These are phyloP conservation scores for Trypanosoma avium DNA, from an alignment of 208 protist species.

Conservation along the genomic window DNA sequence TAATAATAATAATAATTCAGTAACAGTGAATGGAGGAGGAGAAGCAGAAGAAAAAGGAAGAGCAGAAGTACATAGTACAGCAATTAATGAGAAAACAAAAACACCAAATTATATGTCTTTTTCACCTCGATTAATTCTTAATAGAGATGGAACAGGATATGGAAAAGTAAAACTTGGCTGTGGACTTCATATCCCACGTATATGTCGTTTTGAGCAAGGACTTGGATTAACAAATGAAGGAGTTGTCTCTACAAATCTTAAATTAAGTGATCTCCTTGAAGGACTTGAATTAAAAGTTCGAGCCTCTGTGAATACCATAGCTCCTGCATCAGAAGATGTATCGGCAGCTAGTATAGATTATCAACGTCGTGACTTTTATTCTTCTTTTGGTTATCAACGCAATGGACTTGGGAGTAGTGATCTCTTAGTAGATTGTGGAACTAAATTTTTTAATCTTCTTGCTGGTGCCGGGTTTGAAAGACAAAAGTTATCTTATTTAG, in stretches of 20 bases:
- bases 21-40: no score
- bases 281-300: slow-evolving; percentile 61
- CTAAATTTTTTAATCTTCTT: slow-evolving; percentile 81
- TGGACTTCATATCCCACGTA: slow-evolving; percentile 49
- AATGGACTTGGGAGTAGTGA: slow-evolving; percentile 88
- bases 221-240: slow-evolving; percentile 64
- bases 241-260: slow-evolving; percentile 40
- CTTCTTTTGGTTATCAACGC: slow-evolving; percentile 60
- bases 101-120: slow-evolving; percentile 49
- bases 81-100: not conserved
- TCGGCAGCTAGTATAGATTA: slow-evolving; percentile 57
- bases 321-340: slow-evolving; percentile 81
- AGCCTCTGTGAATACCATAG: slow-evolving; percentile 74
- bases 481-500: slow-evolving; percentile 75
- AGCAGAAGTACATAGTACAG: no score
- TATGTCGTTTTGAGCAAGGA: slow-evolving; percentile 72
- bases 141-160: slow-evolving; percentile 47
- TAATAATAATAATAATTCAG: slow-evolving; percentile 23
- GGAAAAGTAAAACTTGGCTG: slow-evolving; percentile 83
- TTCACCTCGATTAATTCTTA: slow-evolving; percentile 71
- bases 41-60: no score
- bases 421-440: slow-evolving; percentile 78
- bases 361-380: slow-evolving; percentile 78
- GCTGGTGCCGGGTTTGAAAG: slow-evolving; percentile 81
- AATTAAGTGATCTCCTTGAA: slow-evolving; percentile 63